phyloP scores from a whole-genome alignment of 192 early-diverging fungal genomes.

The Phycomyces blakesleeanus region DNA sequence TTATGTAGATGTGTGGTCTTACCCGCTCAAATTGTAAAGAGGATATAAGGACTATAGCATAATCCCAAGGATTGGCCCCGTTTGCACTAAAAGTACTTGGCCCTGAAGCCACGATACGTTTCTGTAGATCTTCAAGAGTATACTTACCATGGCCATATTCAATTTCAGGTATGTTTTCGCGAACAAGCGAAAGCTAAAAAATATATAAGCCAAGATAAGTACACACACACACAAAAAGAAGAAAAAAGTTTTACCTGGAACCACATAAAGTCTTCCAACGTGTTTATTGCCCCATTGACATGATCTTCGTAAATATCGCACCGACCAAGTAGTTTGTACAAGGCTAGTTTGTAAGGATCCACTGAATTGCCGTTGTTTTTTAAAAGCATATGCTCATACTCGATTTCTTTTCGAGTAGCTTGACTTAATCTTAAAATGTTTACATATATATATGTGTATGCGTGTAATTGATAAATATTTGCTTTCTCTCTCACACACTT shows the following conservation, averaged over 20 bases:
- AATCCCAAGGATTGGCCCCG: constrained; percentile 65
- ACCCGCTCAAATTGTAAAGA: constrained; percentile 87
- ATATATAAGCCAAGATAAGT: too few relatives aligned
- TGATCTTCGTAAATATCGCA: constrained; percentile 75
- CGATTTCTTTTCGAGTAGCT: constrained; percentile 49
- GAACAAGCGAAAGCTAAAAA: constrained; percentile 58
- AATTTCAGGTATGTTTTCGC: constrained; percentile 50
- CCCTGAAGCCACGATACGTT: constrained; percentile 62
- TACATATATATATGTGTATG: not conserved
- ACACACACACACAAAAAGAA: not conserved
- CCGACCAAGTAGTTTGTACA: constrained; percentile 89
- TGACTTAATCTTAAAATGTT: not conserved
- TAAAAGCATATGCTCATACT: constrained; percentile 52
- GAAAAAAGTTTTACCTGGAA: constrained; percentile 48
- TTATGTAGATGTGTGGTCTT: too few relatives aligned
- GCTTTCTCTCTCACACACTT: too few relatives aligned
- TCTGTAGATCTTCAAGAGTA: constrained; percentile 66
- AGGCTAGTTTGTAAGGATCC: constrained; percentile 89
- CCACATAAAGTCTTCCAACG: constrained; percentile 96
- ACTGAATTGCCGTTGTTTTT: constrained; percentile 40
- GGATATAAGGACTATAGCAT: constrained; percentile 78
- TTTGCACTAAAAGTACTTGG: constrained; percentile 67
- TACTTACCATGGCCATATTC: constrained; percentile 54
- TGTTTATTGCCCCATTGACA: constrained; percentile 60
- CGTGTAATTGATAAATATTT: not conserved